Percentiles rank a stretch among this genome's conserved stretches.
Conservation (phyloP, 495 filamentous ascomycete genomes). For the Aspergillus taichungensis region DNA sequence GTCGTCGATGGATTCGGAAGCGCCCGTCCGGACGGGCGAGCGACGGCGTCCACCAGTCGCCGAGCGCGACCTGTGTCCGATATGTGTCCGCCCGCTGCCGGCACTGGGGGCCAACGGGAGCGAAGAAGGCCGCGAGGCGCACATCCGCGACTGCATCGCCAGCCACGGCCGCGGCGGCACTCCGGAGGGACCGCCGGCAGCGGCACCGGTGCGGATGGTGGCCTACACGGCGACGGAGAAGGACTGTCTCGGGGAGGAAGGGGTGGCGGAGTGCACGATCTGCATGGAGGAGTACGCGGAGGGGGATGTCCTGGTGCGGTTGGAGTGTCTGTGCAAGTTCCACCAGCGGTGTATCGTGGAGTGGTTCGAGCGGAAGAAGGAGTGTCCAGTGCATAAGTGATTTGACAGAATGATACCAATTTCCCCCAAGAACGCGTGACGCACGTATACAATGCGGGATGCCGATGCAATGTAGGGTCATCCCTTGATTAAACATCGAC, state of each 20-base stretch:
- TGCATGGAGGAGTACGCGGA: slow-evolving; percentile 94
- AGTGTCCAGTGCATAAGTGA: slow-evolving; percentile 47
- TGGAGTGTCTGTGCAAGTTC: slow-evolving; percentile 93
- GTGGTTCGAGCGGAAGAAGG: slow-evolving; percentile 46
- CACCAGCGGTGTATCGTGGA: slow-evolving; percentile 60
- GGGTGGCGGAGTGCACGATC: slow-evolving; percentile 71
- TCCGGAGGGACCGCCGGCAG: slow-evolving; percentile 13
- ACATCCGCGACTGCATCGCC: slow-evolving; percentile 70
- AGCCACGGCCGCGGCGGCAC: slow-evolving; percentile 19
- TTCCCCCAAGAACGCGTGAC: neutral
- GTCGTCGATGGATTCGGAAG: neutral
- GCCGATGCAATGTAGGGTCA: neutral
- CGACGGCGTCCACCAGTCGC: slow-evolving; percentile 33
- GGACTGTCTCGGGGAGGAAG: slow-evolving; percentile 69
- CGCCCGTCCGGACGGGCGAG: slow-evolving; percentile 4
- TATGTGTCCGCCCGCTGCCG: slow-evolving; percentile 73
- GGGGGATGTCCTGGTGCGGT: slow-evolving; percentile 68
- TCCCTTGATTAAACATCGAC: too few species aligned
- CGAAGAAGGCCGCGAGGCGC: slow-evolving; percentile 58
- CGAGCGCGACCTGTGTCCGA: slow-evolving; percentile 86
- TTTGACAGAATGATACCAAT: slow-evolving; percentile 8
- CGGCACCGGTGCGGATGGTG: slow-evolving; percentile 42
- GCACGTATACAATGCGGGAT: neutral
- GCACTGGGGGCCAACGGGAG: slow-evolving; percentile 50
- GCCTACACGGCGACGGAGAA: slow-evolving; percentile 83